Conservation (phyloP, 768 basidiomycete genomes). For the Collybia sp. region DNA sequence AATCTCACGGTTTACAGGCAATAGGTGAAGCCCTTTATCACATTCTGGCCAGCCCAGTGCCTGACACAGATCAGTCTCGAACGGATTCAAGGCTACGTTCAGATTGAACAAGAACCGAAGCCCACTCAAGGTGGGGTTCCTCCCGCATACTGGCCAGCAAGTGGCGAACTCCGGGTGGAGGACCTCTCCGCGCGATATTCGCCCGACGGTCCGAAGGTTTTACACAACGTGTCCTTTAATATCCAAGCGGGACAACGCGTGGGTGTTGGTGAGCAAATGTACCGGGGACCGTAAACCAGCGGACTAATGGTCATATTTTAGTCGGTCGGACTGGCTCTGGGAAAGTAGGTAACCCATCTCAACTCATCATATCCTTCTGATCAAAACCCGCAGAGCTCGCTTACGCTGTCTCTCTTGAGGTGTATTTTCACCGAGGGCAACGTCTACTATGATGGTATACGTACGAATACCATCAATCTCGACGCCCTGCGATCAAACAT, state of each 20-base stretch:
- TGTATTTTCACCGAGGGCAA: constrained; percentile 54
- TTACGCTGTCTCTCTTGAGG: constrained; percentile 50
- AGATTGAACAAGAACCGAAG: constrained; percentile 53
- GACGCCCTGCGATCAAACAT: constrained; percentile 52
- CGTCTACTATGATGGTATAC: constrained; percentile 51
- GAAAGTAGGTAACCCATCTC: constrained; percentile 23
- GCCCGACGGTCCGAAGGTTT: constrained; percentile 46
- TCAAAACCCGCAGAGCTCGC: constrained; percentile 38
- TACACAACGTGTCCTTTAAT: constrained; percentile 47
- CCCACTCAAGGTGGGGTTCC: constrained; percentile 37
- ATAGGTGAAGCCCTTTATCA: constrained; percentile 35
- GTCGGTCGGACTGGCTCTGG: constrained; percentile 43
- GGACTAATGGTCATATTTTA: constrained; percentile 7
- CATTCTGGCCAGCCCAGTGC: neutral
- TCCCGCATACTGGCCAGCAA: constrained; percentile 64
- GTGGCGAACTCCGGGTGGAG: constrained; percentile 49
- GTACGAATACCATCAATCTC: constrained; percentile 45
- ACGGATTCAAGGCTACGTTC: constrained; percentile 64
- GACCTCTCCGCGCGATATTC: constrained; percentile 55
- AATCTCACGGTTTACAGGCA: constrained; percentile 20
- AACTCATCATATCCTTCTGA: neutral
- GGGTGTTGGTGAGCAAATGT: constrained; percentile 33
- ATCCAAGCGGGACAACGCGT: constrained; percentile 55
- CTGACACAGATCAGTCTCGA: constrained; percentile 38
- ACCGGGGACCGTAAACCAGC: neutral